phyloP scores from a whole-genome alignment of 768 basidiomycete genomes.

The Kwoniella bestiolae region DNA sequence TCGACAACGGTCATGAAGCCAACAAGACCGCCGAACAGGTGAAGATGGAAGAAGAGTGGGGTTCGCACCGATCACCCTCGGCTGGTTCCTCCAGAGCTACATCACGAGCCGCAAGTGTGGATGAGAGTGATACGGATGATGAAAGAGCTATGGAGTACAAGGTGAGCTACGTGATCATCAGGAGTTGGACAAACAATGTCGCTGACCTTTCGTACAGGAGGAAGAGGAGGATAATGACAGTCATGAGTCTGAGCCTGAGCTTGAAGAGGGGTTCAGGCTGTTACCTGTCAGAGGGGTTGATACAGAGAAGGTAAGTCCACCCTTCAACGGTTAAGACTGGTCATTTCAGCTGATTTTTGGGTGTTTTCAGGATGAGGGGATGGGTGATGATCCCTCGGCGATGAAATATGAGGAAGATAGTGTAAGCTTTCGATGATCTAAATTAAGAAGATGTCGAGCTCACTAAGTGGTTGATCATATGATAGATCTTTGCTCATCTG shows the following conservation, averaged over 20 bases:
- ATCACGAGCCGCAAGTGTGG: slow-evolving; percentile 11
- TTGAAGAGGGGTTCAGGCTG: slow-evolving; percentile 7
- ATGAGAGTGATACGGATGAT: slow-evolving; percentile 36
- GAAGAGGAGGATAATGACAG: slow-evolving; percentile 27
- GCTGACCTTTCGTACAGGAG: not conserved
- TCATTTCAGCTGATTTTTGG: not conserved
- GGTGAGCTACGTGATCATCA: not conserved
- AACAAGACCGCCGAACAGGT: slow-evolving; percentile 23
- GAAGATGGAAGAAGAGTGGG: slow-evolving; percentile 43
- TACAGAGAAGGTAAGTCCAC: slow-evolving; percentile 5
- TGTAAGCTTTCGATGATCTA: slow-evolving; percentile 23
- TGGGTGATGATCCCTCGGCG: slow-evolving; percentile 73
- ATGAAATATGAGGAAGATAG: slow-evolving; percentile 77
- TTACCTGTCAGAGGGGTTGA: slow-evolving; percentile 24
- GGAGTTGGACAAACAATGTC: not conserved
- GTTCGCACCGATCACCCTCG: slow-evolving; percentile 27
- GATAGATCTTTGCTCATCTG: slow-evolving; percentile 84
- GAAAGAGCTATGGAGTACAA: slow-evolving; percentile 7
- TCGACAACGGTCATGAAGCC: slow-evolving; percentile 34
- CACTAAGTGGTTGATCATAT: too few relatives aligned
- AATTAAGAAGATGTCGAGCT: too few relatives aligned
- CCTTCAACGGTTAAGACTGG: not conserved
- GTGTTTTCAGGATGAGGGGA: slow-evolving; percentile 57
- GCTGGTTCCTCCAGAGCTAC: slow-evolving; percentile 8
- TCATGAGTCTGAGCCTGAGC: slow-evolving; percentile 21